These are phyloP conservation scores for Alopecurus myosuroides DNA, from an alignment of 176 grass and related monocot genomes.

Conservation along the genomic window DNA sequence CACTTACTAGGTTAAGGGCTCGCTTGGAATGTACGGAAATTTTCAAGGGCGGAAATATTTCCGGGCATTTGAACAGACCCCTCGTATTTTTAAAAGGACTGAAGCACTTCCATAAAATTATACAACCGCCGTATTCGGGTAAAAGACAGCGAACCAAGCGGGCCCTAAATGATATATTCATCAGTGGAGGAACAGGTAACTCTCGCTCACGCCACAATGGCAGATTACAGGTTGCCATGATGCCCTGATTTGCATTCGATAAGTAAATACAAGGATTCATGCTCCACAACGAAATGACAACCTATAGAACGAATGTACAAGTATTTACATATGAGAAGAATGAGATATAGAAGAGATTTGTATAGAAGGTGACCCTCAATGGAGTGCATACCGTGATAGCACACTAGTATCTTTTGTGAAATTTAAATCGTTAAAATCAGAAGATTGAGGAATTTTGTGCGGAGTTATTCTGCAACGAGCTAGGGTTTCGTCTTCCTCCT, in stretches of 20 bases:
- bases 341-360: not conserved
- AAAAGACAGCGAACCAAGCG: too few species aligned
- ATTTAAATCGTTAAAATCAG: not conserved
- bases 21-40: too few species aligned
- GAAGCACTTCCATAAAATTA: too few species aligned
- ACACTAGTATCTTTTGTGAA: not conserved
- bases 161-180: too few species aligned
- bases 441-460: too few species aligned
- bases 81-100: too few species aligned
- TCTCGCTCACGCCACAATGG: not conserved
- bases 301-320: not conserved
- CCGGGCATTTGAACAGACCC: too few species aligned
- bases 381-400: not conserved
- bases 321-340: not conserved
- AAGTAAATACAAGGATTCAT: not conserved
- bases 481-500: conserved; percentile 17
- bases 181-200: not conserved
- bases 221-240: not conserved
- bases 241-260: not conserved
- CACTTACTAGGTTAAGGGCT: not conserved
- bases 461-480: too few species aligned
- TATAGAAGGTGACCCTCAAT: not conserved
- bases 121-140: too few species aligned
- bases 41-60: too few species aligned
- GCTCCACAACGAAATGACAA: not conserved